These are phyloP conservation scores for Penicillium bovifimosum DNA, from an alignment of 495 filamentous ascomycete species.

Conservation along the genomic window DNA sequence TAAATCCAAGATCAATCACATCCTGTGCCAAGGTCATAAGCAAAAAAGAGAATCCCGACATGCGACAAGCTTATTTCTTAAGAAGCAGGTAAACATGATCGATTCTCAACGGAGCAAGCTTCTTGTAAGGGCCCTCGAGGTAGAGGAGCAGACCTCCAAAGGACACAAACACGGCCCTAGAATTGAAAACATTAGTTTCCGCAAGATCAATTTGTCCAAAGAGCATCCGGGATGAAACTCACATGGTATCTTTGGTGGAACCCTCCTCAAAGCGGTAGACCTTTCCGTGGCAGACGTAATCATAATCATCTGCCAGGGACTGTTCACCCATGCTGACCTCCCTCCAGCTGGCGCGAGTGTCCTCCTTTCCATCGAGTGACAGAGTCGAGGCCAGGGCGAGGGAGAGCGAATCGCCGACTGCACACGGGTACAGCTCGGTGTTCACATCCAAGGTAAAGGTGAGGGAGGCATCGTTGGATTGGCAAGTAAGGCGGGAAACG, in stretches of 20 bases:
- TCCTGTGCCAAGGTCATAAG: slow-evolving; percentile 4
- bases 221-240: slow-evolving; percentile 30
- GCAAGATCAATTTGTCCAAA: background rate
- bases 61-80: slow-evolving; percentile 62
- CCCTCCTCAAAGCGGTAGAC: slow-evolving; percentile 95
- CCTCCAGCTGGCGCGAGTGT: slow-evolving; percentile 64
- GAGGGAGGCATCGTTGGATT: slow-evolving; percentile 61
- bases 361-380: slow-evolving; percentile 74
- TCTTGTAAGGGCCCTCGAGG: slow-evolving; percentile 92
- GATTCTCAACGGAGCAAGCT: slow-evolving; percentile 80
- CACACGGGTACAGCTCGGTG: slow-evolving; percentile 78
- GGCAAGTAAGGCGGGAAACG: slow-evolving; percentile 72
- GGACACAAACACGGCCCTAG: slow-evolving; percentile 85
- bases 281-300: slow-evolving; percentile 98
- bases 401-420: slow-evolving; percentile 64
- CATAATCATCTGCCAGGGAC: slow-evolving; percentile 83
- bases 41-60: slow-evolving; percentile 7
- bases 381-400: slow-evolving; percentile 79
- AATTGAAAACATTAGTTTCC: background rate
- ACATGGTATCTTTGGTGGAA: slow-evolving; percentile 75
- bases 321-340: slow-evolving; percentile 66
- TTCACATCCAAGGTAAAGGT: slow-evolving; percentile 89
- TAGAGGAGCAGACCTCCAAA: slow-evolving; percentile 88
- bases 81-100: slow-evolving; percentile 90
- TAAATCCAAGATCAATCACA: background rate